phyloP scores from a whole-genome alignment of 306 rosid genomes.

The Cucurbita moschata region DNA sequence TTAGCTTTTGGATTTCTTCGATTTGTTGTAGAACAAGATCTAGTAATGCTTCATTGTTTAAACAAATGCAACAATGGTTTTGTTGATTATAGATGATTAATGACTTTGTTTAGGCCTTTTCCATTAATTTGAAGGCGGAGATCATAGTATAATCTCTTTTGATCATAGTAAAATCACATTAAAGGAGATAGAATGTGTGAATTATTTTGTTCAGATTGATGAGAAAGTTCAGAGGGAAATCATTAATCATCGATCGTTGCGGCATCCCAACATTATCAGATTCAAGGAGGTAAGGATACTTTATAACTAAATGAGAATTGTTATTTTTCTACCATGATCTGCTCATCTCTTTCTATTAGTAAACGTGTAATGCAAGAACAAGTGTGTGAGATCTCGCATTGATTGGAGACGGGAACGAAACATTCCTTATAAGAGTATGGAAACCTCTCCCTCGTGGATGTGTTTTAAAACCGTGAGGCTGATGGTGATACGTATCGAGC shows the following conservation, averaged over 20 bases:
- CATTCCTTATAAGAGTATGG: no score
- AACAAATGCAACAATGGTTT: neutral
- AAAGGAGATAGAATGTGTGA: neutral
- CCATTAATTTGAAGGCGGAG: neutral
- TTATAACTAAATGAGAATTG: neutral
- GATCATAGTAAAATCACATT: neutral
- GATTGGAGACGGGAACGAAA: no score
- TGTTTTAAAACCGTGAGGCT: no score
- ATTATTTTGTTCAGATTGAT: slow-evolving; percentile 48
- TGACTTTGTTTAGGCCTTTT: no score
- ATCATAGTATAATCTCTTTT: neutral
- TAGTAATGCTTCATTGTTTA: neutral
- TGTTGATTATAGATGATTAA: neutral
- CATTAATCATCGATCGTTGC: slow-evolving; percentile 63
- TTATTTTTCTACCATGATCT: neutral
- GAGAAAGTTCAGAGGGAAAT: slow-evolving; percentile 85
- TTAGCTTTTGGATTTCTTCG: neutral
- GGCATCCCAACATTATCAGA: slow-evolving; percentile 74
- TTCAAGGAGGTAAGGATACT: slow-evolving; percentile 60
- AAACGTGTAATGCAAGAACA: neutral
- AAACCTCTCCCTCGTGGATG: no score
- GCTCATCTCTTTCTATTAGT: neutral
- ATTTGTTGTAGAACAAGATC: neutral
- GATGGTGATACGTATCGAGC: no score
- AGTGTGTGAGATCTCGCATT: no score